Conservation (phyloP, 805 yeast species). For the Candida silvatica region DNA sequence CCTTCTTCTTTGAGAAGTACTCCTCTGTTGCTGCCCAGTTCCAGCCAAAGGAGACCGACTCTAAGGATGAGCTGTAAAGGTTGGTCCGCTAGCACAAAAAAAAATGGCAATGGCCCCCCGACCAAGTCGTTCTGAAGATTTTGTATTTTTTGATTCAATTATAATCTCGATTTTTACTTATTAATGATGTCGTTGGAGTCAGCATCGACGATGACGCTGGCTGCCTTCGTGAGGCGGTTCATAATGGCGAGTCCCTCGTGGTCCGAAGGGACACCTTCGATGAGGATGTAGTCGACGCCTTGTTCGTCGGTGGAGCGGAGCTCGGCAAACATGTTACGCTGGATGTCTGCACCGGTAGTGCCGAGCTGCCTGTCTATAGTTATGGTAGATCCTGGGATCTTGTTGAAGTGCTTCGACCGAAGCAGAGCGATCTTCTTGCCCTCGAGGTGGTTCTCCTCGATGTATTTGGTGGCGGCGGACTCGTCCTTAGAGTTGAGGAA, state of each 20-base stretch:
- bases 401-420: slow-evolving; percentile 28
- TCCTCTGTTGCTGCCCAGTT: slow-evolving; percentile 48
- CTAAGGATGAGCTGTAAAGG: slow-evolving; percentile 16
- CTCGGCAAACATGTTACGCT: slow-evolving; percentile 62
- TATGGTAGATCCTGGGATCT: slow-evolving; percentile 1
- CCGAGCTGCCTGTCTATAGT: slow-evolving; percentile 33
- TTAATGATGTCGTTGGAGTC: too few species aligned
- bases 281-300: slow-evolving; percentile 63
- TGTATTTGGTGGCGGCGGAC: slow-evolving; percentile 21
- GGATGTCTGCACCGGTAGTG: slow-evolving; percentile 46
- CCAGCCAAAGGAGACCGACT: slow-evolving; percentile 65
- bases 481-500: slow-evolving; percentile 46
- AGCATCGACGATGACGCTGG: slow-evolving; percentile 23
- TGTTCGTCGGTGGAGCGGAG: slow-evolving; percentile 69
- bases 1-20: slow-evolving; percentile 73
- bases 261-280: slow-evolving; percentile 71
- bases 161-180: background rate
- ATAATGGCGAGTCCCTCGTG: slow-evolving; percentile 90
- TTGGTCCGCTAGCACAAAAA: background rate
- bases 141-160: background rate
- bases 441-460: slow-evolving; percentile 6
- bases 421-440: slow-evolving; percentile 42
- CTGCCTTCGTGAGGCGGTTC: slow-evolving; percentile 86
- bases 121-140: background rate
- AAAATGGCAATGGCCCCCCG: too few species aligned